phyloP scores from a whole-genome alignment of 176 grass and related monocot species.

The Rhynchospora breviuscula region DNA sequence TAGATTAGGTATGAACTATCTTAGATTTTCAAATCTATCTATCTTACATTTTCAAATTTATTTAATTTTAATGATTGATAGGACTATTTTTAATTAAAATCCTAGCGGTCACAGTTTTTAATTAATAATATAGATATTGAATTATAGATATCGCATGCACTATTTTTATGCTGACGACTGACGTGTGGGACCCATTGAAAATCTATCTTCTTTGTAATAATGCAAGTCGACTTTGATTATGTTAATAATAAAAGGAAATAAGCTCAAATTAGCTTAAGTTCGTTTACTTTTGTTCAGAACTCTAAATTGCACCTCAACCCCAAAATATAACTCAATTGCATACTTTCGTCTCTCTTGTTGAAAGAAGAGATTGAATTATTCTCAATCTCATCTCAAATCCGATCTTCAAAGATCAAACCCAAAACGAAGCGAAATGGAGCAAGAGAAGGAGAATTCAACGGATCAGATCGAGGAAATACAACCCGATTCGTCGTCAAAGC shows the following conservation, averaged over 20 bases:
- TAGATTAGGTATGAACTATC: too few species aligned
- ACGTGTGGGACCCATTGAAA: neutral
- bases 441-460: neutral
- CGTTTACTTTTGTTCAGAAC: neutral
- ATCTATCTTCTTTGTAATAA: neutral
- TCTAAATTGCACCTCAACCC: neutral
- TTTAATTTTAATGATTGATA: too few species aligned
- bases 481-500: neutral
- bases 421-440: neutral
- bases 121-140: too few species aligned
- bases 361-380: neutral
- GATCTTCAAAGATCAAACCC: constrained; percentile 1
- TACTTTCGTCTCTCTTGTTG: neutral
- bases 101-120: too few species aligned
- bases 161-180: neutral
- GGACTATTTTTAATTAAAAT: too few species aligned
- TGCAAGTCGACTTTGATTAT: neutral
- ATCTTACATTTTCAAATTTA: too few species aligned
- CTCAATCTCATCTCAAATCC: neutral
- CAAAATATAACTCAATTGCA: neutral
- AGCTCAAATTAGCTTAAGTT: neutral
- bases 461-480: constrained; percentile 19
- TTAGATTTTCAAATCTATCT: too few species aligned
- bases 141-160: too few species aligned
- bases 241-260: neutral